Evolutionary conservation across 169 alveolate genomes (phyloP), one percentile per base, ranked within the genome.

Genomic region (Eimeria falciformis): DNA sequence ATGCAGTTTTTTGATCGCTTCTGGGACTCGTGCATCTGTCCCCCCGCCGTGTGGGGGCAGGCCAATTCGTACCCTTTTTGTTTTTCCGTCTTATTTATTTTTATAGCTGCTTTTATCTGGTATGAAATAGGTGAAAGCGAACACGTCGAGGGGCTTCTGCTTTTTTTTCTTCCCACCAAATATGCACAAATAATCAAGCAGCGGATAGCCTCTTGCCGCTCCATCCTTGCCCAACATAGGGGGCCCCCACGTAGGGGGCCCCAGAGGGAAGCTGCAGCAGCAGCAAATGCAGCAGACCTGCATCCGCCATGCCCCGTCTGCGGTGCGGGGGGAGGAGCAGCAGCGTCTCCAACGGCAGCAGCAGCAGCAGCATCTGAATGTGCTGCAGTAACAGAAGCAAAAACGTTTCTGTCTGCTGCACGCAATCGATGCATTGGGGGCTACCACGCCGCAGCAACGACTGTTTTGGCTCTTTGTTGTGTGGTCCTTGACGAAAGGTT

Each of bases 341-440:
- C 58, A 71, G 83, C 83, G 43, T 21, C 83, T 37, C 21, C 83
- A 71, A 37, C 55, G 7, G 83, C 56, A 71, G 83, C 83, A 33
- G 58, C 56, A 33, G 83, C 56, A 71, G 83, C 55, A 43, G n/a
- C 53, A 71, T 9, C 62, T 5, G 83, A 14, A 58, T 71, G 83
- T 37, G 14, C 56, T 7, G 53, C 23, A 17, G 12, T 18, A 3
- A 9, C 5, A 58, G 53, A 53, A 4, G 55, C 83, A 18, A 12
- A 17, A 0, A 3, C 23, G 17, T 6, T 2, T 11, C 29, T 71
- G 14, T 12, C 21, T 9, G 58, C 29, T 12, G 17, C 83, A 0
- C 18, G 83, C 18, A 71, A 71, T 25, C 37, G 83, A 9, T 1
- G 37, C 21, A 0, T 71, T 11, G 83, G 83, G 27, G 12, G 25